Conservation (phyloP, 768 basidiomycete genomes). For the Crassisporium funariophilum region DNA sequence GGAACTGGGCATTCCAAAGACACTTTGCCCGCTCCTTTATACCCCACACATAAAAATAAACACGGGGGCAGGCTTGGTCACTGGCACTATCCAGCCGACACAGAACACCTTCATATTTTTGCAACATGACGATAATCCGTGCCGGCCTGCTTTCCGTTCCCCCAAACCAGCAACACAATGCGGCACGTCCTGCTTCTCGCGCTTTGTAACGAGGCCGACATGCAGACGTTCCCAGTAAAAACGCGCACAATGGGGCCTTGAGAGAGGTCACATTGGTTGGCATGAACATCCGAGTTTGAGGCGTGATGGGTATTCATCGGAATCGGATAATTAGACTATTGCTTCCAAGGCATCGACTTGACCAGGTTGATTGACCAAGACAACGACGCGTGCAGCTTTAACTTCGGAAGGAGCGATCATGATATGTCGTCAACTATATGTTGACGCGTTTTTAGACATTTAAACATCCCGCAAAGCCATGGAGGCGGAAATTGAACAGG, state of each 20-base stretch:
- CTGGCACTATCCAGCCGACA: not conserved
- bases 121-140: no score
- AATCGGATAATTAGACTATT: not conserved
- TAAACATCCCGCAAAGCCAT: no score
- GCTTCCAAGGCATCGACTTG: not conserved
- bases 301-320: slow-evolving; percentile 18
- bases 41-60: not conserved
- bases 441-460: no score
- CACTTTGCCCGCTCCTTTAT: not conserved
- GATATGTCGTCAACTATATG: no score
- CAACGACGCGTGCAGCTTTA: slow-evolving; percentile 8
- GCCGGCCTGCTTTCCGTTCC: no score
- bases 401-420: slow-evolving; percentile 17
- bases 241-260: not conserved
- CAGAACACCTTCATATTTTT: no score
- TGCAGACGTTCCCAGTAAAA: not conserved
- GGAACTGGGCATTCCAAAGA: not conserved
- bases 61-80: not conserved
- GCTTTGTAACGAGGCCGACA: no score
- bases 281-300: slow-evolving; percentile 16
- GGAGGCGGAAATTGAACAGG: no score
- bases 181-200: no score
- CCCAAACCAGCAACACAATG: no score
- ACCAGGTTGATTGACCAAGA: not conserved
- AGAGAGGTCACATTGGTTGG: slow-evolving; percentile 2